phyloP scores from a whole-genome alignment of 768 basidiomycete genomes.

The Rhodocollybia butyracea region DNA sequence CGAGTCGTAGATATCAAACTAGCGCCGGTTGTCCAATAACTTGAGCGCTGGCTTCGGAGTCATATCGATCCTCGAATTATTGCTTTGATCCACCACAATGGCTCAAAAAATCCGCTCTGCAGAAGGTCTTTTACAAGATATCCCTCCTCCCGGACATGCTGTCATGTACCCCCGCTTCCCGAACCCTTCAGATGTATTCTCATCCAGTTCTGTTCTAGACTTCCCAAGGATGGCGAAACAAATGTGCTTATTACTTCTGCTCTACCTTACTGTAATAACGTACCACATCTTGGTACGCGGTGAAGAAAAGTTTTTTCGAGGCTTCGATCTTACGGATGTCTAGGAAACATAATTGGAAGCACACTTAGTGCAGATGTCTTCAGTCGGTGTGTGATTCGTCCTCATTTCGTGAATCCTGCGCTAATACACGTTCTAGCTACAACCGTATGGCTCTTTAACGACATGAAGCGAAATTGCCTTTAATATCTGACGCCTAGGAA shows the following conservation, averaged over 20 bases:
- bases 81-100: no score
- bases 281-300: conserved; percentile 83
- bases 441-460: conserved; percentile 42
- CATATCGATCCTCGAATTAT: no score
- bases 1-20: no score
- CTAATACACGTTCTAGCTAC: conserved; percentile 38
- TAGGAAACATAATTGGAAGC: conserved; percentile 91
- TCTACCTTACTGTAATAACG: conserved; percentile 95
- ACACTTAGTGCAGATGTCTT: conserved; percentile 96
- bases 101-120: conserved; percentile 50
- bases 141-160: conserved; percentile 49
- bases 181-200: conserved; percentile 11
- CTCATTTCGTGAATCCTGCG: neutral
- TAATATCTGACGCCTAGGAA: conserved; percentile 34
- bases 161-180: conserved; percentile 35
- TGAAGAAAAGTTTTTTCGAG: conserved; percentile 1
- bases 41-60: no score
- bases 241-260: conserved; percentile 95
- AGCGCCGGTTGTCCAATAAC: no score
- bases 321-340: conserved; percentile 10
- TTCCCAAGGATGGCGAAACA: conserved; percentile 80
- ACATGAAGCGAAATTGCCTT: neutral
- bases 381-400: conserved; percentile 66
- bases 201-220: conserved; percentile 26
- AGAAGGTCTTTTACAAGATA: conserved; percentile 46